Evolutionary conservation across 164 flowering plant species (phyloP), one percentile per base, ranked within the genome.

Genomic region (Cinnamomum micranthum): DNA sequence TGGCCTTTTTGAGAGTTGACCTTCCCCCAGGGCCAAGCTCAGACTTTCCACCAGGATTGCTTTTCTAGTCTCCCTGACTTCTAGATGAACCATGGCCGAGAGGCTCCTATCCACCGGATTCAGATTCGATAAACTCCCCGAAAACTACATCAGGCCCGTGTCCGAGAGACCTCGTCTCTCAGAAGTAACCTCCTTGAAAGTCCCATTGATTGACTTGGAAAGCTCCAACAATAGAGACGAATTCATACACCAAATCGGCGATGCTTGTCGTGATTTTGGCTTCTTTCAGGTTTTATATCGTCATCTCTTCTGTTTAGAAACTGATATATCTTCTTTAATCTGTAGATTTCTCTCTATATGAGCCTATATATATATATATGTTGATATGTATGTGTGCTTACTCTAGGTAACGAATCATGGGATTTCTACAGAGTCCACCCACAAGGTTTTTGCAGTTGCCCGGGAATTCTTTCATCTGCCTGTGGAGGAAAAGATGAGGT

Each of bases 401-500:
- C 6, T 35, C 27, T 35, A 92, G 97, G 93, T 90, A 76, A 82
- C 81, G 15, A 89, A 90, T 66, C 97, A 92, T 60, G 95, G 92
- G 24, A 87, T 92, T 64, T 10, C 73, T 0, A 65, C 6, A 68
- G 89, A 86, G 23, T 65, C 73, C 23, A 78, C 82, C 76, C 88
- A 81, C 68, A 72, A 75, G 50, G 84, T 91, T 89, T 19, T 81
- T 7, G 68, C 7, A 22, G 85, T 88, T 71, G 86, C 86, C 0
- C 11, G 65, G 0, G 90, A 89, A 71, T 90, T 89, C 75, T 92
- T 90, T 65, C 23, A 65, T 19, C 66, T 92, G 71, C 92, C 95
- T 22, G 69, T 84, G 83, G 93, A 91, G 73, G 95, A 92, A 82
- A 92, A 89, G 84, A 35, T 90, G 89, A 90, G 89, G 82, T 50